These are phyloP conservation scores for Nothopassalora personata DNA, from an alignment of 2,329 filamentous ascomycete genomes.

Conservation along the genomic window DNA sequence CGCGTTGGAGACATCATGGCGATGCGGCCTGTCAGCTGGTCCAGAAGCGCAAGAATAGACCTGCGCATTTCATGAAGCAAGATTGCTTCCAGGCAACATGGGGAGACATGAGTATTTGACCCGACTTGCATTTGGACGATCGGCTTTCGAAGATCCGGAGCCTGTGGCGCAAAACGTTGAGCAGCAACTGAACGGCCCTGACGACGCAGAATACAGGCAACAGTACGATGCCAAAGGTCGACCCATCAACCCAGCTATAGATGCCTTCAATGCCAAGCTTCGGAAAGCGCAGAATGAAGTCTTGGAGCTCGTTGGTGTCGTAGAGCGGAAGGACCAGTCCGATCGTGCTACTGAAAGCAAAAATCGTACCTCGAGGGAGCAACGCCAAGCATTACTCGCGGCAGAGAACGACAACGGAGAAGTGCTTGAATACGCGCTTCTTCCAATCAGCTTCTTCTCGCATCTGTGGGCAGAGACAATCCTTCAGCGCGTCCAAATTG, in stretches of 20 bases:
- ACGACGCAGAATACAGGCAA: conserved; percentile 29
- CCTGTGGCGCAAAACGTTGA: not conserved
- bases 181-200: not conserved
- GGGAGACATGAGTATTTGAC: conserved; percentile 29
- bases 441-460: conserved; percentile 12
- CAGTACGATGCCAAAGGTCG: conserved; percentile 43
- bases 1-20: not conserved
- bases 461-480: conserved; percentile 22
- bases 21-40: not conserved
- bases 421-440: conserved; percentile 14
- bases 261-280: conserved; percentile 36
- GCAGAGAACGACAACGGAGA: conserved; percentile 25
- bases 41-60: not conserved
- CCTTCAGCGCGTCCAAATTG: conserved; percentile 21
- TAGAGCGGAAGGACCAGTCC: conserved; percentile 34
- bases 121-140: conserved; percentile 34
- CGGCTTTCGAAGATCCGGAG: conserved; percentile 35
- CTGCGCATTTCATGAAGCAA: not conserved
- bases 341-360: conserved; percentile 10
- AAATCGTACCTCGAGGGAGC: conserved; percentile 8
- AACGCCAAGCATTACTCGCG: conserved; percentile 13
- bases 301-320: conserved; percentile 43
- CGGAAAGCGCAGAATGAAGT: conserved; percentile 46
- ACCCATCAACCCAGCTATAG: conserved; percentile 39
- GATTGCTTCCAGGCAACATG: conserved; percentile 18